Evolutionary conservation across 2,329 filamentous ascomycete genomes (phyloP).

Genomic region (Plectosphaerella plurivora): DNA sequence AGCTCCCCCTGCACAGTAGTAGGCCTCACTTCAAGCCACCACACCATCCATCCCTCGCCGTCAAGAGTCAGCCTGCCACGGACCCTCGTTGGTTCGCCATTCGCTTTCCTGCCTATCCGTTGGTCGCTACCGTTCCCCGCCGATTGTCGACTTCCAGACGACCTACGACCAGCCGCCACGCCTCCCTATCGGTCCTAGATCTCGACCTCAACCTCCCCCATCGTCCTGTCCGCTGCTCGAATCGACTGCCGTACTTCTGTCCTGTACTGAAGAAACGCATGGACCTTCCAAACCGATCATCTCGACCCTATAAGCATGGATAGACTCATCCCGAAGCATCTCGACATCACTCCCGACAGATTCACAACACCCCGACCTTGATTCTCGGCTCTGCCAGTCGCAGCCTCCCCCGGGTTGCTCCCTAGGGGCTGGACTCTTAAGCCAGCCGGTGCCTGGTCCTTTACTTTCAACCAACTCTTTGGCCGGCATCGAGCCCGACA

Average conservation of each 20-base stretch:
- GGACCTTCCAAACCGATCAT: background rate
- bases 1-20: too few relatives aligned
- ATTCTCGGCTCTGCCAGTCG: background rate
- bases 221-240: background rate
- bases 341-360: slow-evolving; percentile 8
- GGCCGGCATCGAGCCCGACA: slow-evolving; percentile 3
- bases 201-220: background rate
- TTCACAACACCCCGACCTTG: slow-evolving; percentile 2
- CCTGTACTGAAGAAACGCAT: background rate
- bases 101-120: background rate
- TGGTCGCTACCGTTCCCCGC: background rate
- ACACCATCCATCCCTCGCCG: background rate
- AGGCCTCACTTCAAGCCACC: background rate
- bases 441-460: background rate
- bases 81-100: background rate
- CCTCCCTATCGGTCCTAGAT: background rate
- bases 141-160: background rate
- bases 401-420: background rate
- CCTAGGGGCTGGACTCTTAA: background rate
- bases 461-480: background rate
- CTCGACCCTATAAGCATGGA: slow-evolving; percentile 10
- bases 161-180: background rate
- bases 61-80: background rate
- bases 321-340: slow-evolving; percentile 9
- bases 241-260: background rate